Base-by-base conservation (phyloP, 257 asterid genomes). In the Forsythia suspensa region DNA sequence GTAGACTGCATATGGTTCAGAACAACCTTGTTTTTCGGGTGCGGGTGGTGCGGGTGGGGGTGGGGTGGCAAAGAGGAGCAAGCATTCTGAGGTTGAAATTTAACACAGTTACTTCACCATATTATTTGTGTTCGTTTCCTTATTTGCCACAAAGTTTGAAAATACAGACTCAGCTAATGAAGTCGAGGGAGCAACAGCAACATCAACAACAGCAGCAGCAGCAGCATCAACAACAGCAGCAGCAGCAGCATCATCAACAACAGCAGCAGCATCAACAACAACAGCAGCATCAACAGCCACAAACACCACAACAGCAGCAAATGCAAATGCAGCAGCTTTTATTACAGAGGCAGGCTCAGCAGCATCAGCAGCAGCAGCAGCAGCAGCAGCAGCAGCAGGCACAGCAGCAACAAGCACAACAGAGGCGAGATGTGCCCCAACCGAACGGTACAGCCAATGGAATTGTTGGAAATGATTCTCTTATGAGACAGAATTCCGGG, bases 171-270 rank as follows among this genome's bases (percentile, higher is more conserved):
- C 99, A 96, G 80, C 71, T 89, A 80, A 90, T 91, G 91, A 96
- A 94, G 87, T 91, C 97, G 38, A 91, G 98, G 82, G 99, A 96
- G 86, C 98, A 95, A 73, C 99, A 95, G 68, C 98, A 91, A 39
- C 94, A 90, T 0, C 97, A 88, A 11, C 89, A 85, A 40, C 90
- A 84, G 41, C 84, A 82, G 4, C 90, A 84, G 41, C 84, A 82
- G 4, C 86, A 79, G 16, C 89, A 80, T 13, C 97, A 88, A 61
- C 88, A 57, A 16, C 87, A 88, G 0, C 96, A 83, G 15, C 91
- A 84, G 18, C 90, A 85, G 48, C 99, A 95, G 68, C 98, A 91
- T 36, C 94, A 90, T 0, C 97, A 88, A 11, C 89, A 85, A 40
- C 90, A 84, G 41, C 84, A 82, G 4, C 86, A 79, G 16, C 89